phyloP scores from a whole-genome alignment of 2,329 filamentous ascomycete genomes.

The Tolypocladium guangdongense region DNA sequence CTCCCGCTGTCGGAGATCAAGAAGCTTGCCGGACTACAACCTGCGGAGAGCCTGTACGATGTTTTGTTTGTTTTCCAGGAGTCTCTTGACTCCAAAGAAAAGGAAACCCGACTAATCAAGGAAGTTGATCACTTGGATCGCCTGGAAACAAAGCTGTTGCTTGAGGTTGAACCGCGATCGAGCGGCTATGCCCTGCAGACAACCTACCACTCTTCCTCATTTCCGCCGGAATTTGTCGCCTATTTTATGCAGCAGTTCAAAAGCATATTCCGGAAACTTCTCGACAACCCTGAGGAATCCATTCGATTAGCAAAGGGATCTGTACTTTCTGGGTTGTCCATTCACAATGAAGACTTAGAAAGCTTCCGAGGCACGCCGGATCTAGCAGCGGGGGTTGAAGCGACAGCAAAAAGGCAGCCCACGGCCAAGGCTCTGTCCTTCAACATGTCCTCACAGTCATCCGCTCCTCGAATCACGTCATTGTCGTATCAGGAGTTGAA shows the following conservation, averaged over 20 bases:
- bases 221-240: constrained; percentile 45
- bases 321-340: constrained; percentile 30
- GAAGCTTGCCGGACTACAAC: constrained; percentile 41
- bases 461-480: constrained; percentile 17
- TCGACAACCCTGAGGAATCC: constrained; percentile 11
- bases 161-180: constrained; percentile 61
- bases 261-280: constrained; percentile 26
- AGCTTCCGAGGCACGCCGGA: constrained; percentile 25
- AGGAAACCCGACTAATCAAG: constrained; percentile 25
- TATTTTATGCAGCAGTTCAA: constrained; percentile 53
- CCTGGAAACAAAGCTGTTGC: constrained; percentile 62
- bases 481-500: constrained; percentile 60
- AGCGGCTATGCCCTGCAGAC: constrained; percentile 30
- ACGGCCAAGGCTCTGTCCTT: constrained; percentile 54
- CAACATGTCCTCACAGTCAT: constrained; percentile 23
- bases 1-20: constrained; percentile 62
- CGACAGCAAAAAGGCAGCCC: constrained; percentile 35
- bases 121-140: constrained; percentile 55
- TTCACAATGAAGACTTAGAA: constrained; percentile 31
- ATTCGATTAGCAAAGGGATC: constrained; percentile 7
- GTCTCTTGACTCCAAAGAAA: constrained; percentile 34
- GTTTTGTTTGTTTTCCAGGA: constrained; percentile 79
- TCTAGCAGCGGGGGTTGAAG: constrained; percentile 44
- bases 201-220: constrained; percentile 34
- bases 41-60: constrained; percentile 57